Conservation (phyloP, 2,329 filamentous ascomycete genomes). For the Ascochyta pisi region DNA sequence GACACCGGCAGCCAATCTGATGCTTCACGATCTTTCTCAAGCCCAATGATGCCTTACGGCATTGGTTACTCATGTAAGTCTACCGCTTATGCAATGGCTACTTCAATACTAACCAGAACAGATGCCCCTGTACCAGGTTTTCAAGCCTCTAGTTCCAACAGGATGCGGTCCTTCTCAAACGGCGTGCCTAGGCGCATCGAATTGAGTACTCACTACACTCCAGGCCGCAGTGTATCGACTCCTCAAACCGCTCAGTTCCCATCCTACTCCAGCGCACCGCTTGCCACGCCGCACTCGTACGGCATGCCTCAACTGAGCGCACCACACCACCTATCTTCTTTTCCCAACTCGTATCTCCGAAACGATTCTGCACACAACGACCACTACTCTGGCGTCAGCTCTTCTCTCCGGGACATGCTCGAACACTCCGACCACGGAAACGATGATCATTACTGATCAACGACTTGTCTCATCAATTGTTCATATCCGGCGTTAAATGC, state of each 20-base stretch:
- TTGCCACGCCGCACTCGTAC: constrained; percentile 47
- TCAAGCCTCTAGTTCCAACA: constrained; percentile 45
- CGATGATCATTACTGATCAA: constrained; percentile 31
- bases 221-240: constrained; percentile 42
- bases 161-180: constrained; percentile 51
- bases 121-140: constrained; percentile 51
- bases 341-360: constrained; percentile 48
- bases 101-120: constrained; percentile 27
- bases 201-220: constrained; percentile 50
- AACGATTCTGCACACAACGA: constrained; percentile 46
- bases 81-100: background rate
- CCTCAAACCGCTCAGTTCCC: constrained; percentile 51
- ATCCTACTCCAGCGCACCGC: constrained; percentile 49
- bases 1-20: constrained; percentile 36
- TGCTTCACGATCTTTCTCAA: constrained; percentile 36
- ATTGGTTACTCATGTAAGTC: constrained; percentile 49
- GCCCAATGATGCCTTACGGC: constrained; percentile 49
- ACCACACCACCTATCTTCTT: constrained; percentile 49
- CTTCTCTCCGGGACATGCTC: constrained; percentile 47
- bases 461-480: background rate
- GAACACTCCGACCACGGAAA: constrained; percentile 40
- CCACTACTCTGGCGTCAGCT: constrained; percentile 44
- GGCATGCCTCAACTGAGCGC: constrained; percentile 50
- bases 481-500: constrained; percentile 10
- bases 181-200: constrained; percentile 50